Percentiles rank a stretch among this genome's conserved stretches.
Conservation (phyloP, 495 filamentous ascomycete genomes). For the Penicillium crystallinum region DNA sequence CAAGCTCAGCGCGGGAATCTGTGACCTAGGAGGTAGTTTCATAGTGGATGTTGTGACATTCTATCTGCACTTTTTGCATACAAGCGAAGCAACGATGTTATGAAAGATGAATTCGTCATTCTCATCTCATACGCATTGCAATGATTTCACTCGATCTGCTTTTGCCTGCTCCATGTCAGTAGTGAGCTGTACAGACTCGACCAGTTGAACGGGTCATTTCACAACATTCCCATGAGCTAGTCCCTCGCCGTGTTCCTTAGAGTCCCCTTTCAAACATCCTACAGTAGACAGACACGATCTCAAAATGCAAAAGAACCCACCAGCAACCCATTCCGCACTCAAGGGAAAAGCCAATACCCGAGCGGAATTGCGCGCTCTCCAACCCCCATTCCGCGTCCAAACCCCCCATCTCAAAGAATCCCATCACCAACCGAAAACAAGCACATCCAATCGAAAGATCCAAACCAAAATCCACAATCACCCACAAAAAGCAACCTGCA, state of each 20-base stretch:
- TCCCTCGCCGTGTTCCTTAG: background rate
- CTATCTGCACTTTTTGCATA: background rate
- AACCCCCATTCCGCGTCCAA: background rate
- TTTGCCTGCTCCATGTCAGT: too few species aligned
- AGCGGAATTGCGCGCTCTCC: constrained; percentile 4
- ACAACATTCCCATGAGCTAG: too few species aligned
- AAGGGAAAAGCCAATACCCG: background rate
- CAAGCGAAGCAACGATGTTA: background rate
- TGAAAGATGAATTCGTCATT: background rate
- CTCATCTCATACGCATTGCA: too few species aligned
- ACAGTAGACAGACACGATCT: too few species aligned
- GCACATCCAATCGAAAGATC: background rate
- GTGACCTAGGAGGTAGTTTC: constrained; percentile 6
- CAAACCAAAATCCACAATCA: too few species aligned
- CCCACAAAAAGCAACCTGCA: too few species aligned
- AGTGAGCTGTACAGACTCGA: too few species aligned
- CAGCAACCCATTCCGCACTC: constrained; percentile 3
- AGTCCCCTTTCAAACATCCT: background rate
- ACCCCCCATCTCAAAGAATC: too few species aligned
- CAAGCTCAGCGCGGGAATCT: constrained; percentile 44
- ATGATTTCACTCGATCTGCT: too few species aligned
- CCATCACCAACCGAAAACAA: background rate
- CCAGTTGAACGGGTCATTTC: too few species aligned
- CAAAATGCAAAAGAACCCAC: too few species aligned
- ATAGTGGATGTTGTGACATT: background rate